Conservation (phyloP, 2,329 filamentous ascomycete genomes). For the Beauveria varroae region DNA sequence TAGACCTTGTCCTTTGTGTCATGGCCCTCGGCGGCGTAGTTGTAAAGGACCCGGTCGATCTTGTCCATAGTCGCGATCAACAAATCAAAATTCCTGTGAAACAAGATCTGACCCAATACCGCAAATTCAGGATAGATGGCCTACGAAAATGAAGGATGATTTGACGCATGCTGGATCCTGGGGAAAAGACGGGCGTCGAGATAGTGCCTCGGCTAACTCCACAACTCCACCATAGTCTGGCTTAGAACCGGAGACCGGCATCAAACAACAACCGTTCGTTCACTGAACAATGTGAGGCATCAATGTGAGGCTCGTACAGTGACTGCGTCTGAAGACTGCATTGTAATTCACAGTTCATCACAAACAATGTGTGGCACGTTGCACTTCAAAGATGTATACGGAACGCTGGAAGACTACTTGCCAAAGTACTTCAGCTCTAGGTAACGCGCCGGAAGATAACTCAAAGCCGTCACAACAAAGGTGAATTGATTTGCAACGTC, state of each 20-base stretch:
- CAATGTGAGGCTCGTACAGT: neutral
- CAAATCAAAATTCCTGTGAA: too few species aligned
- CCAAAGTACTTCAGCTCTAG: constrained; percentile 27
- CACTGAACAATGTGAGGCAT: neutral
- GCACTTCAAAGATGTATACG: neutral
- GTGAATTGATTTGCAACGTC: constrained; percentile 38
- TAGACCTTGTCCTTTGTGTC: constrained; percentile 23
- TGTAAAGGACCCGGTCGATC: constrained; percentile 19
- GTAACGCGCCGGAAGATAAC: constrained; percentile 33
- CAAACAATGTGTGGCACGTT: neutral
- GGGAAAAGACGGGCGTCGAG: neutral
- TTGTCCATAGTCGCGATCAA: constrained; percentile 5
- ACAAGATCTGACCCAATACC: neutral
- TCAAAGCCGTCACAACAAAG: constrained; percentile 36
- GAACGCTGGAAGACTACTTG: neutral
- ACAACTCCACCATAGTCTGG: neutral
- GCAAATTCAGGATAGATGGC: neutral
- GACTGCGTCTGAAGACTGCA: too few species aligned
- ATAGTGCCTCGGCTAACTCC: constrained; percentile 5
- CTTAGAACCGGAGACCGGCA: neutral
- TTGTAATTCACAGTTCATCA: too few species aligned
- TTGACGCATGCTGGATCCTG: neutral
- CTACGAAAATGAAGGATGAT: neutral
- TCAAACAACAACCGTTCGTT: neutral
- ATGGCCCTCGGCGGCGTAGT: constrained; percentile 16